Base-by-base conservation (phyloP, 495 filamentous ascomycete species). In the Daldinia childiae region DNA sequence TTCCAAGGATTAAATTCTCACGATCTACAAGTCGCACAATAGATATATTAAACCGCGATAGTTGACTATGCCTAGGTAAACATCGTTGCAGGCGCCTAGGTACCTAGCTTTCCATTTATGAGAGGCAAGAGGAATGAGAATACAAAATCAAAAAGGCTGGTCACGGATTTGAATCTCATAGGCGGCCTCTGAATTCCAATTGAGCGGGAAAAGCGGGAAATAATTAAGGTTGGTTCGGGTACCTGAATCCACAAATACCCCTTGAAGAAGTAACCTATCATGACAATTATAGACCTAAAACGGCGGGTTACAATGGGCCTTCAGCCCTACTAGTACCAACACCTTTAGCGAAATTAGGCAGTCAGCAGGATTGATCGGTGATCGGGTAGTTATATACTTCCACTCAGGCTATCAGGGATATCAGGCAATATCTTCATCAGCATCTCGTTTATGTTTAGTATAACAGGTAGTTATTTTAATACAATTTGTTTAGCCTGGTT, bases 181-280 rank as follows among this genome's bases (percentile, higher is more conserved):
- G 50, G 50, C 27, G 24, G 50, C 50, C 50, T 54, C 50, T 30
- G 2, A 30, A 30, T 54, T 15, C 50, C 50, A 54, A 54, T 54
- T 30, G 26, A 54, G 4, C 12, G 50, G 50, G 26, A n/a, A 52
- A 52, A 52, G 21, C 11, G 77, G 77, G 56, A 75, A 41, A 41
- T 1, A 41, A n/a, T 41, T 41, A 41, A 41, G 38, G n/a, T 41
- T 41, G 39, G 43, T 3, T 48, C 8, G 8, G 43, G 43, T 48
- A 48, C 43, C 17, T 48, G 43, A 48, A 48, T 48, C 43, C 43
- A 24, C 19, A 24, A 24, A 21, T 21, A 19, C 43, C 43, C 43
- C 21, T 19, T 21, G 19, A 48, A 9, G 8, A 48, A 19, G 41
- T 48, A 24, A 17, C 43, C 43, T 21, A 48, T 48, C 43, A 48